phyloP scores from a whole-genome alignment of 306 rosid species.

The Carpinus viminea region DNA sequence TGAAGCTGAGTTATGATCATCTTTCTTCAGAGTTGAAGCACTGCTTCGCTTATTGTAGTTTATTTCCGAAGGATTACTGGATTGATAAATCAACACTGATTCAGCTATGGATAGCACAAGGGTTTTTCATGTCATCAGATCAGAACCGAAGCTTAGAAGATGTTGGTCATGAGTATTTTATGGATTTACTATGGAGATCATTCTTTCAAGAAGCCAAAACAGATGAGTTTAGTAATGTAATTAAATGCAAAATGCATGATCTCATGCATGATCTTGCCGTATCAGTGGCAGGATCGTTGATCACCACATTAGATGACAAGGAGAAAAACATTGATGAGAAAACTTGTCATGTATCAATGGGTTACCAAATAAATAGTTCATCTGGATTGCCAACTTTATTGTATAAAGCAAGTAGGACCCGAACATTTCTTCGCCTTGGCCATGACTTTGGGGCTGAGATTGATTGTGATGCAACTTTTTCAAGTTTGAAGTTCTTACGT shows the following conservation, averaged over 20 bases:
- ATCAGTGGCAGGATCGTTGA: background rate
- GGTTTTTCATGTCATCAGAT: slow-evolving; percentile 9
- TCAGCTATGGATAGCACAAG: slow-evolving; percentile 24
- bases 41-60: slow-evolving; percentile 8
- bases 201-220: background rate
- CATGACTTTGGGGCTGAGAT: accelerated
- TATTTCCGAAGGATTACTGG: background rate
- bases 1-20: background rate
- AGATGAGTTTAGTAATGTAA: background rate
- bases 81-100: background rate
- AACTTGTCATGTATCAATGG: slow-evolving; percentile 5
- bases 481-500: background rate
- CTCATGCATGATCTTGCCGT: slow-evolving; percentile 11
- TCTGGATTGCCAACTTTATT: background rate
- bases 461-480: background rate
- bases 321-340: background rate
- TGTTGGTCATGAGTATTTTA: slow-evolving; percentile 11
- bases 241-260: slow-evolving; percentile 9
- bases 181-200: slow-evolving; percentile 1
- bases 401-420: background rate
- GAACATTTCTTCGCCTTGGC: slow-evolving; percentile 8
- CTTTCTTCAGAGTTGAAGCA: slow-evolving; percentile 1
- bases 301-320: background rate
- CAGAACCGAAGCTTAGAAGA: background rate
- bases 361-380: too few relatives aligned